phyloP scores from a whole-genome alignment of 805 yeast species.

The Maudiozyma saulgeensis region DNA sequence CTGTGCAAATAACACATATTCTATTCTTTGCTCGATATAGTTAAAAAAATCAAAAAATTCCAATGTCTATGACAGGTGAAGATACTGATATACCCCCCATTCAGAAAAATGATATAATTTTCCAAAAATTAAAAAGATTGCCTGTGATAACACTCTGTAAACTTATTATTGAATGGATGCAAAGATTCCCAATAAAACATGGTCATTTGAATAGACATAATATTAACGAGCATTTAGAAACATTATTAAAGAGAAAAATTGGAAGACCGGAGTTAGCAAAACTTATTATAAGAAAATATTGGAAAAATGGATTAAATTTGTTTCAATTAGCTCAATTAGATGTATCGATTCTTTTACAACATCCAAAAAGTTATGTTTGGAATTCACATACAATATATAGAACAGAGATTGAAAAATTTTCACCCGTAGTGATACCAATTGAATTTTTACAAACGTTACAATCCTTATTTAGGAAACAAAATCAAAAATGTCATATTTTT shows the following conservation, averaged over 20 bases:
- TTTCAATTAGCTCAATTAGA: conserved; percentile 65
- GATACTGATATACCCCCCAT: conserved; percentile 12
- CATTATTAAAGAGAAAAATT: conserved; percentile 7
- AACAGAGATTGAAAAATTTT: not conserved
- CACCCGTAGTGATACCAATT: not conserved
- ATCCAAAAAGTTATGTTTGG: conserved; percentile 38
- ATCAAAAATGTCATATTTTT: conserved; percentile 35
- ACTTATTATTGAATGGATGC: conserved; percentile 17
- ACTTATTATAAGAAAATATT: conserved; percentile 12
- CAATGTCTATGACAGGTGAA: too few species aligned
- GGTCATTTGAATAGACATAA: not conserved
- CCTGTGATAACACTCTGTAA: conserved; percentile 14
- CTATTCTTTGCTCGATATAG: too few species aligned
- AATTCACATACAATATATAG: conserved; percentile 10
- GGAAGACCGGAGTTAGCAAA: conserved; percentile 9
- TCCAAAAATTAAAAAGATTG: conserved; percentile 13
- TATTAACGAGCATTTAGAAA: conserved; percentile 5
- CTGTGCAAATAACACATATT: too few species aligned
- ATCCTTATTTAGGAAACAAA: not conserved
- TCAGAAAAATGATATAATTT: conserved; percentile 8
- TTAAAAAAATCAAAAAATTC: too few species aligned
- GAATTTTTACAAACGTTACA: not conserved
- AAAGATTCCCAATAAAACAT: conserved; percentile 8
- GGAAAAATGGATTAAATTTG: conserved; percentile 21
- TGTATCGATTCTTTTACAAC: conserved; percentile 52